Base-by-base conservation (phyloP, 2,329 filamentous ascomycete genomes). In the Fusarium sp. region DNA sequence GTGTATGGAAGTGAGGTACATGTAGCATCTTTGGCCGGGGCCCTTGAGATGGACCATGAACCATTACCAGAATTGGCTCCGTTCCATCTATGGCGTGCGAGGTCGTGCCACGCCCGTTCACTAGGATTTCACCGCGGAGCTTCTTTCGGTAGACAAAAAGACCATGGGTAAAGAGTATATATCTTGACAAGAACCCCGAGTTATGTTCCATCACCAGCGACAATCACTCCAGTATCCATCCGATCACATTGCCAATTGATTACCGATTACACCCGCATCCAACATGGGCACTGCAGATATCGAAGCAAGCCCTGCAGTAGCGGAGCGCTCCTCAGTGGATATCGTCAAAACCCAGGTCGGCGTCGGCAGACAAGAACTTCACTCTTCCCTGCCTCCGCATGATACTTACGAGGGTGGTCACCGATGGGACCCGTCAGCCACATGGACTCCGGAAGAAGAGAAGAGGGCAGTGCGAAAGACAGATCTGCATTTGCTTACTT, bases 361-460 rank as follows among this genome's bases (percentile, higher is more conserved):
- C 22, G 79, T 85, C 62, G 84, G 84, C 11, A 82, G 84, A 22
- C 78, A 83, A 64, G 79, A 84, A 38, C 78, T 85, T 56, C 78
- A 80, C 59, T 64, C 75, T 6, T 67, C 77, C 20, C 40, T 80
- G 2, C 76, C 79, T 8, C 79, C 79, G 22, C 79, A 81, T 31
- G 76, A 70, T 11, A 65, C 75, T 16, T 85, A 85, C 65, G 84
- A 86, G 60, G 84, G 84, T 42, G 75, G 76, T 35, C 84, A 85
- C 71, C 80, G 84, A 46, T 85, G 79, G 75, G 84, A 85, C 65
- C 82, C 83, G 0, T 57, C 76, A 12, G 80, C 79, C 8, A 79
- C 78, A 51, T 92, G 90, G 90, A 86, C 87, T 17, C 79, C 84
- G 4, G 84, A 85, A 36, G 90, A 92, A 75, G 90, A 92, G 80